Percentiles rank a stretch among this genome's conserved stretches.
These are phyloP conservation scores for Pholiota conissans DNA, from an alignment of 768 basidiomycete species.

Conservation along the genomic window DNA sequence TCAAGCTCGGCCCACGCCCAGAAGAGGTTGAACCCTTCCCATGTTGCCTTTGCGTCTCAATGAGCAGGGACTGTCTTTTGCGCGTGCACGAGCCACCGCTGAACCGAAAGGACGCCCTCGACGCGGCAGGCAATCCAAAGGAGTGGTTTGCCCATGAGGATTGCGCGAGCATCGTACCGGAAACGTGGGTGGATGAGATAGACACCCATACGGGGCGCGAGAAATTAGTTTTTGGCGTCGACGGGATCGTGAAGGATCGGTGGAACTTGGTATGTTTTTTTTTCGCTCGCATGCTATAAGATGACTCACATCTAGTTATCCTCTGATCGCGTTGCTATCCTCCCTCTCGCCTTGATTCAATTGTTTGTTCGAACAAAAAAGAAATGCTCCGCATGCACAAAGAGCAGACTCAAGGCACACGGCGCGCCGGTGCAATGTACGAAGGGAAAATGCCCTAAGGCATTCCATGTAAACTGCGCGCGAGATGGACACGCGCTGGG, in stretches of 20 bases:
- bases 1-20: slow-evolving; percentile 68
- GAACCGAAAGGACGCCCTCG: slow-evolving; percentile 50
- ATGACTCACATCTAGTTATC: neutral
- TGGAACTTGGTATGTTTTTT: slow-evolving; percentile 80
- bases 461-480: slow-evolving; percentile 94
- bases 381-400: slow-evolving; percentile 92
- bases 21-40: slow-evolving; percentile 57
- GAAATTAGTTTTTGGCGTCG: slow-evolving; percentile 77
- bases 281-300: neutral
- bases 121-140: slow-evolving; percentile 44
- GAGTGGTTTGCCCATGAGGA: slow-evolving; percentile 78
- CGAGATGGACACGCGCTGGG: slow-evolving; percentile 49
- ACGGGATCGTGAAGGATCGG: slow-evolving; percentile 84
- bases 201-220: slow-evolving; percentile 40
- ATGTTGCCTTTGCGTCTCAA: slow-evolving; percentile 69
- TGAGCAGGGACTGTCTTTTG: slow-evolving; percentile 52
- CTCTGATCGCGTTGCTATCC: neutral
- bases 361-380: no score
- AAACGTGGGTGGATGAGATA: slow-evolving; percentile 86
- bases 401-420: slow-evolving; percentile 61
- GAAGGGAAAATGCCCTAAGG: slow-evolving; percentile 90
- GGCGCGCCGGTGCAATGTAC: slow-evolving; percentile 91
- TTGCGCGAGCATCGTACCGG: slow-evolving; percentile 82
- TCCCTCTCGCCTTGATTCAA: no score
- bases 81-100: slow-evolving; percentile 69